Conservation (phyloP, 2,329 filamentous ascomycete genomes). For the Penicillium sp. region DNA sequence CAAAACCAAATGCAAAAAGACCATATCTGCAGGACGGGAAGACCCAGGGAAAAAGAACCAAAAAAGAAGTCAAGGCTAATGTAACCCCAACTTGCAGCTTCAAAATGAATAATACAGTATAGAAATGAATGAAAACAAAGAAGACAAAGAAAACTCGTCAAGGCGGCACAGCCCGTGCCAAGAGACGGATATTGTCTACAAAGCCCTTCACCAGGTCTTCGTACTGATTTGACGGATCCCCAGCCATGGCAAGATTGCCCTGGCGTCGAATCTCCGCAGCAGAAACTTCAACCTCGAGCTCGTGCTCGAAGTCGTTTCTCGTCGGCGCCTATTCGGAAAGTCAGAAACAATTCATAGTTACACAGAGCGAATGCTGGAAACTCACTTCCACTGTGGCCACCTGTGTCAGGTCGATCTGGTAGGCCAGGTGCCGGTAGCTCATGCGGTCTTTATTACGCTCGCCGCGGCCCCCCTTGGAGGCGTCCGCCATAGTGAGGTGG, state of each 20-base stretch:
- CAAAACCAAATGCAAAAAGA: conserved; percentile 10
- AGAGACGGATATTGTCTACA: conserved; percentile 51
- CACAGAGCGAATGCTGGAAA: conserved; percentile 12
- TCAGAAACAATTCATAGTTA: conserved; percentile 18
- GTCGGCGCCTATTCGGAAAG: conserved; percentile 25
- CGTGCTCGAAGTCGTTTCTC: conserved; percentile 49
- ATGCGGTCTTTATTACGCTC: conserved; percentile 86
- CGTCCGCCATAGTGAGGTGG: conserved; percentile 50
- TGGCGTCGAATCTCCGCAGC: conserved; percentile 48
- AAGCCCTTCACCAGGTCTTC: conserved; percentile 51
- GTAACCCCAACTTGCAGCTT: conserved; percentile 4
- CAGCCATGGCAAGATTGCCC: conserved; percentile 42
- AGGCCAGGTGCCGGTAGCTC: conserved; percentile 84
- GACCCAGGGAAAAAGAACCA: not conserved
- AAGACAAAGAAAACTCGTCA: conserved; percentile 21
- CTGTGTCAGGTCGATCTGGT: conserved; percentile 91
- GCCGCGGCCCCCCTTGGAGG: conserved; percentile 39
- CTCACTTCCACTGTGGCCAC: conserved; percentile 62
- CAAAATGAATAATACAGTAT: conserved; percentile 22
- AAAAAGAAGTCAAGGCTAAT: conserved; percentile 4
- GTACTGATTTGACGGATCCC: conserved; percentile 45
- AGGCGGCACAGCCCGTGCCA: conserved; percentile 45
- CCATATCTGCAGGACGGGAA: conserved; percentile 18
- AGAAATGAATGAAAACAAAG: conserved; percentile 1
- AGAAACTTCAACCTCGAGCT: conserved; percentile 53